phyloP scores from a whole-genome alignment of 75 land plant species.

The Chamaecyparis obtusa region DNA sequence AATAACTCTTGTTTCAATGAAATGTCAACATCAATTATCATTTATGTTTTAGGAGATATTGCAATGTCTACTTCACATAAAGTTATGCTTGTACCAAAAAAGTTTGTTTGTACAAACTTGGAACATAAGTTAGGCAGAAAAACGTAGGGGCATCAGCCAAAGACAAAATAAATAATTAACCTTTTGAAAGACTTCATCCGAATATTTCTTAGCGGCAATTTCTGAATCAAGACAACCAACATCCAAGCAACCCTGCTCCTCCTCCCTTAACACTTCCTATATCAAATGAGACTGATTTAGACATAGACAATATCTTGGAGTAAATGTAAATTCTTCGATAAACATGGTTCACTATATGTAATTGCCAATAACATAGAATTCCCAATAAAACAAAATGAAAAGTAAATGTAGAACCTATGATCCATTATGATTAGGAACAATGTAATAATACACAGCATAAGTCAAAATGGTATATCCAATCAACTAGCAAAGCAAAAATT shows the following conservation, averaged over 20 bases:
- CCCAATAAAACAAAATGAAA: not conserved
- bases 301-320: not conserved
- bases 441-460: not conserved
- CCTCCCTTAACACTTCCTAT: slow-evolving; percentile 30
- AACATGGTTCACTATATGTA: not conserved
- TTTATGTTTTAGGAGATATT: not conserved
- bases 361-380: not conserved
- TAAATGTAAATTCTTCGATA: not conserved
- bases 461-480: not conserved
- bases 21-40: not conserved
- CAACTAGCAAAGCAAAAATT: not conserved
- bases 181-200: slow-evolving; percentile 18
- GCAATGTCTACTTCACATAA: not conserved
- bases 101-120: not conserved
- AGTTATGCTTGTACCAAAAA: not conserved
- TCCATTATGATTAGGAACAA: not conserved
- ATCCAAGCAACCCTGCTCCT: slow-evolving; percentile 25
- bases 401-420: not conserved
- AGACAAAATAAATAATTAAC: not conserved
- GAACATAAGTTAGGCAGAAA: not conserved
- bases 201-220: slow-evolving; percentile 17
- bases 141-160: not conserved
- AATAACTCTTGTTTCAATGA: not conserved
- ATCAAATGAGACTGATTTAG: not conserved
- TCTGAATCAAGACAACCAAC: slow-evolving; percentile 23